Percentiles rank a stretch among this genome's conserved stretches.
Conservation (phyloP, 139 green algal species). For the Gonium pectorale region DNA sequence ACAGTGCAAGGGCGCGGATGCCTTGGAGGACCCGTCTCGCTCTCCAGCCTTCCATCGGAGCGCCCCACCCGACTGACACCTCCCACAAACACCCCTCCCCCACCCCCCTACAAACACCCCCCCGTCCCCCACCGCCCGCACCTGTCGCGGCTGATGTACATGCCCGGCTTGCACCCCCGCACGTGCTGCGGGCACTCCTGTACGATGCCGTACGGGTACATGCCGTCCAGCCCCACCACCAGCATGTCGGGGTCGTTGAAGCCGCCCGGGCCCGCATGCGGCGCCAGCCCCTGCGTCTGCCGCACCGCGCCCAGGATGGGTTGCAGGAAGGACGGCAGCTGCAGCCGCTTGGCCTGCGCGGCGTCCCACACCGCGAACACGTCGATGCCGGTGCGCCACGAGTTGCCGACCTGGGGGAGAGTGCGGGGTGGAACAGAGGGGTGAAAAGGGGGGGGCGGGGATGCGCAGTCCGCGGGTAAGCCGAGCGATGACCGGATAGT, state of each 20-base stretch:
- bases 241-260: constrained; percentile 79
- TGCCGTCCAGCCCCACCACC: constrained; percentile 69
- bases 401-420: constrained; percentile 57
- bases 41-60: too few species aligned
- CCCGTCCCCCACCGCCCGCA: not conserved
- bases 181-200: constrained; percentile 62
- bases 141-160: constrained; percentile 61
- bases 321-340: constrained; percentile 59
- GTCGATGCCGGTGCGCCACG: constrained; percentile 58
- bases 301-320: constrained; percentile 41
- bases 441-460: not conserved
- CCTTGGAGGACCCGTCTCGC: too few species aligned
- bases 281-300: constrained; percentile 17
- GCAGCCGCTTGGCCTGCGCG: constrained; percentile 34
- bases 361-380: constrained; percentile 64
- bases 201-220: constrained; percentile 64
- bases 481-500: not conserved
- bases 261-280: constrained; percentile 33
- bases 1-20: too few species aligned
- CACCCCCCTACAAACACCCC: not conserved
- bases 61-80: too few species aligned
- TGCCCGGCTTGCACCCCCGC: constrained; percentile 57
- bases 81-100: not conserved
- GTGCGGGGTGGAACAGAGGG: not conserved
- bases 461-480: not conserved